Base-by-base conservation (phyloP, 371 early-diverging fungal species). In the Mucor saturninus region DNA sequence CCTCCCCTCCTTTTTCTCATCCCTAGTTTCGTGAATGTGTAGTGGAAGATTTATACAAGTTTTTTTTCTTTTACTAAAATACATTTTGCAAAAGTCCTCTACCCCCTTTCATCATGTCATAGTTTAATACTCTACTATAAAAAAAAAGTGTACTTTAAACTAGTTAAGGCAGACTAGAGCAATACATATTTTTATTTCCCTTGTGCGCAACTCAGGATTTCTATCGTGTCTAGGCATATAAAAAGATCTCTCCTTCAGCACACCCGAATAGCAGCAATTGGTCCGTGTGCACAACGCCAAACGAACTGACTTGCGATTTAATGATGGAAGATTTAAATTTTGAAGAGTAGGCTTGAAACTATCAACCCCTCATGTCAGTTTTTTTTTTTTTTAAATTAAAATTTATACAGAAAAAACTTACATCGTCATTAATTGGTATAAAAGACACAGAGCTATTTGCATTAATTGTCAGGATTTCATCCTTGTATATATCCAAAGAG, bases 381-480 rank as follows among this genome's bases (percentile, higher is more conserved):
- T 52, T 32, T 10, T 51, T 5, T 10, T 14, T 14, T 14, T 15
- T n/a, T 7, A 14, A 15, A 29, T 39, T 35, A 15, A 28, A 7
- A 58, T 13, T 39, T 53, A 35, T 21, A 21, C 21, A 21, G 21
- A 21, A 21, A 21, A 21, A 6, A 53, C 83, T 66, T 81, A 88
- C 88, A 57, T 88, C 85, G 55, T 88, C 88, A 59, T 86, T 86
- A 56, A 88, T 78, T 2, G 88, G 87, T 54, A 80, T 86, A 69
- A 88, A 88, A 2, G 88, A 83, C 0, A 88, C 83, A 0, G 84
- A 85, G 43, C 86, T 88, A 72, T 80, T 88, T 49, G 71, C 73
- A 54, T 86, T 86, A 61, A 88, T 83, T 0, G 89, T 84, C 29
- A 88, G 69, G 31, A 86, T 80, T 65, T 86, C 86, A 52, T 88